phyloP scores from a whole-genome alignment of 1,139 yeast species.

The Saccharomyces hybrid region DNA sequence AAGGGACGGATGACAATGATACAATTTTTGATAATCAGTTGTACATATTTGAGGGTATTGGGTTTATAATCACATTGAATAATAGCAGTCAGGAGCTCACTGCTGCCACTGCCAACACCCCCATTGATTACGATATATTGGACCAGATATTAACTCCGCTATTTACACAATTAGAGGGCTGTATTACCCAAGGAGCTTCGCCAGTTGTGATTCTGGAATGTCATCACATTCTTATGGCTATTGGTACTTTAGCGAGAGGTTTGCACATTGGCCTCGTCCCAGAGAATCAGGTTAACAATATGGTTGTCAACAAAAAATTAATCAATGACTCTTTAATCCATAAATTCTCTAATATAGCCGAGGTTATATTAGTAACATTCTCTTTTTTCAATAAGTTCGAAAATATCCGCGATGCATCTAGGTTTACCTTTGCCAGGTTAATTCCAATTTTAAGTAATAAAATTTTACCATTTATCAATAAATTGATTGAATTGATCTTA shows the following conservation, averaged over 20 bases:
- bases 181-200: conserved; percentile 43
- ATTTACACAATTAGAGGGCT: conserved; percentile 62
- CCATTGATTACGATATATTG: conserved; percentile 44
- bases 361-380: conserved; percentile 75
- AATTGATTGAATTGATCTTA: conserved; percentile 66
- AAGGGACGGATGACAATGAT: conserved; percentile 49
- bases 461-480: conserved; percentile 54
- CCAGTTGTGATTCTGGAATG: conserved; percentile 56
- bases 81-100: not conserved
- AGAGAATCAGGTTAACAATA: conserved; percentile 32
- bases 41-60: conserved; percentile 75
- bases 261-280: conserved; percentile 38
- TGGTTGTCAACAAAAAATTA: conserved; percentile 25
- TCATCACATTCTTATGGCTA: conserved; percentile 80
- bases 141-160: conserved; percentile 71
- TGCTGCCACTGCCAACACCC: conserved; percentile 25
- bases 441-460: conserved; percentile 62
- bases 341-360: conserved; percentile 65
- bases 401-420: conserved; percentile 72
- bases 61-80: conserved; percentile 42
- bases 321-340: conserved; percentile 33
- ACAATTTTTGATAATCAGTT: conserved; percentile 71
- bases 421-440: conserved; percentile 81
- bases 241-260: conserved; percentile 86
- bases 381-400: conserved; percentile 65